Evolutionary conservation across 306 rosid species (phyloP), one percentile per base, ranked within the genome.

Genomic region (Canavalia gladiata): DNA sequence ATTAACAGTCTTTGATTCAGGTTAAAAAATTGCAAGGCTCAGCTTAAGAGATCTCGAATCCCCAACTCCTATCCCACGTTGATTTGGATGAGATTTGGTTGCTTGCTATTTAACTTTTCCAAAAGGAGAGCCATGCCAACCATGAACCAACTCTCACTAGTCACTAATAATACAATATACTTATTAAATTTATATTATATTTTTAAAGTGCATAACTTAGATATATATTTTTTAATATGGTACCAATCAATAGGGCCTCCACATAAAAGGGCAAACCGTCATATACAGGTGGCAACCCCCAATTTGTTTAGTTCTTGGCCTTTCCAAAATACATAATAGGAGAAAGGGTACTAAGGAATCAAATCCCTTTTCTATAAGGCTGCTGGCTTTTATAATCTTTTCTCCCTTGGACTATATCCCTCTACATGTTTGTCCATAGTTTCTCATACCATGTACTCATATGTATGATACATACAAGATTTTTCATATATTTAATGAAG

Each of bases 51-150:
- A 85, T 91, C 89, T 90, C 88, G 83, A 88, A 91, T 90, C 89
- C 88, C 89, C 83, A 86, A 87, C 86, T 81, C 82, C 68, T 78
- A 82, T 80, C 85, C 89, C 92, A 83, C 85, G 82, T 86, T 89
- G 90, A 88, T 86, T 81, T 88, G 91, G 85, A 90, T 75, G 87
- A 82, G 92, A 89, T 91, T 91, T 84, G 91, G 74, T 88, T 74
- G 87, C 68, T 84, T 89, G 68, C 83, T 84, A 35, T 86, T 86
- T 84, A 79, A 82, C 88, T 88, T 91, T 93, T 75, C 88, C 82
- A 85, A 91, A 87, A 87, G 93, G 10, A 81, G 91, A 85, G 90
- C 90, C 91, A 87, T 84, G 90, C 89, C 94, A 86, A 87, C 93
- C 89, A 84, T 60, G 86, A 82, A 84, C 86, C 93, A 81, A 85